A percentile compares a stretch with the other conserved stretches of the same genome.
phyloP scores from a whole-genome alignment of 106 monocot species.

The Allium fistulosum region DNA sequence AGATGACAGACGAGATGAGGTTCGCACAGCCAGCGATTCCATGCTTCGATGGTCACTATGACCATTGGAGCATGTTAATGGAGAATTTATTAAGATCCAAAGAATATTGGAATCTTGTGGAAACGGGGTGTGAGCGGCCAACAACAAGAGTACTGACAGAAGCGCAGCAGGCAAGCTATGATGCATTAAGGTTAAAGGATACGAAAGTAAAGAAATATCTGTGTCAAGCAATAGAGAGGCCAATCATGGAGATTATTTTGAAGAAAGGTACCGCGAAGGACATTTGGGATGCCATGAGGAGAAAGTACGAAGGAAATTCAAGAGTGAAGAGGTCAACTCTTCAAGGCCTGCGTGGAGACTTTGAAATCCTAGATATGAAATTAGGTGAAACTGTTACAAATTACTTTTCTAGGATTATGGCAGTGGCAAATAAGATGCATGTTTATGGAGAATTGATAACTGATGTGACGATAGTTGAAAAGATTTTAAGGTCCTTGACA shows the following conservation, averaged over 20 bases:
- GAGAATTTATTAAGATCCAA: too few species aligned
- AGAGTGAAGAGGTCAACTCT: not conserved
- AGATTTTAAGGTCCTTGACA: not conserved
- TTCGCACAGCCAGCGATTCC: conserved; percentile 1
- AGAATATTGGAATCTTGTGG: not conserved
- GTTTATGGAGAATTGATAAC: not conserved
- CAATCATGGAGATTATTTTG: not conserved
- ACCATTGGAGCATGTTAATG: too few species aligned
- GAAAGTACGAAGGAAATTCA: not conserved
- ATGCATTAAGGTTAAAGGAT: not conserved
- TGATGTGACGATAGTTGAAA: not conserved
- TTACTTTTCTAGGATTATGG: conserved; percentile 5
- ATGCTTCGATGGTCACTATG: not conserved
- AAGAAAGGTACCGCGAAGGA: conserved; percentile 1
- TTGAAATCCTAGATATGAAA: not conserved
- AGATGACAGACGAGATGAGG: not conserved
- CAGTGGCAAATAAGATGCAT: not conserved
- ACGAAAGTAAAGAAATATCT: conserved; percentile 10
- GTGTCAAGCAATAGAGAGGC: not conserved
- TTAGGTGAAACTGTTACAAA: not conserved
- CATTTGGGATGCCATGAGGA: conserved; percentile 1
- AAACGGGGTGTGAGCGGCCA: not conserved
- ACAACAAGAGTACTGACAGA: not conserved
- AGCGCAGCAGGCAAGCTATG: not conserved
- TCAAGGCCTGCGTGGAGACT: not conserved